Percentiles rank a stretch among this genome's conserved stretches.
Evolutionary conservation across 495 filamentous ascomycete species (phyloP).

Genomic region (Amniculicola lignicola): DNA sequence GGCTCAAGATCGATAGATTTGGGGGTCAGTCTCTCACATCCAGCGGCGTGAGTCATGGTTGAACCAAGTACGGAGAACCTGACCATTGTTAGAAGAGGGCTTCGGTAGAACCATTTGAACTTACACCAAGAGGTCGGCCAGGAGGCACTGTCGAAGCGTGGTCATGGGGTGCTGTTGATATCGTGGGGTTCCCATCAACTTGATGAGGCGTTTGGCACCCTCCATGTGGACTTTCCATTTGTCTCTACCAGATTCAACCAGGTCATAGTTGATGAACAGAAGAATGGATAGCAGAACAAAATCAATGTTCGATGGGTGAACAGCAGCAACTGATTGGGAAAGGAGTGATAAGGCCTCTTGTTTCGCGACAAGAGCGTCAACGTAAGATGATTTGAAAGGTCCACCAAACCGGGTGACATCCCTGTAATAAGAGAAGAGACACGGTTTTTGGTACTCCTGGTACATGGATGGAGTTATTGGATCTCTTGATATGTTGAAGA

Average conservation of each 20-base stretch:
- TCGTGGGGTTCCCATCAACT: conserved; percentile 5
- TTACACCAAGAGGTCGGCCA: conserved; percentile 33
- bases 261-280: conserved; percentile 29
- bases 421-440: conserved; percentile 16
- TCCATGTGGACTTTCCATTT: conserved; percentile 31
- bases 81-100: neutral
- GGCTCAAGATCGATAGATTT: conserved; percentile 16
- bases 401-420: conserved; percentile 17
- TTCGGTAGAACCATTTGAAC: neutral
- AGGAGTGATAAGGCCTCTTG: conserved; percentile 21
- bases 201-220: conserved; percentile 21
- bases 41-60: conserved; percentile 13
- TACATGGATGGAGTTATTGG: neutral
- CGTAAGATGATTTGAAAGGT: conserved; percentile 15
- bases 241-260: conserved; percentile 30
- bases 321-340: conserved; percentile 7
- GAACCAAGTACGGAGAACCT: conserved; percentile 31
- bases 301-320: conserved; percentile 24
- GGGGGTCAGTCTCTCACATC: conserved; percentile 1
- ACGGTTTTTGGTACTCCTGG: conserved; percentile 16
- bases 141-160: conserved; percentile 9
- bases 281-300: conserved; percentile 19
- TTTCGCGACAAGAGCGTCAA: conserved; percentile 26
- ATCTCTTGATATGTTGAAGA: conserved; percentile 23
- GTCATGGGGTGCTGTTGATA: conserved; percentile 15